phyloP scores from a whole-genome alignment of 305 asterid genomes.

The Fraxinus angustifolia region DNA sequence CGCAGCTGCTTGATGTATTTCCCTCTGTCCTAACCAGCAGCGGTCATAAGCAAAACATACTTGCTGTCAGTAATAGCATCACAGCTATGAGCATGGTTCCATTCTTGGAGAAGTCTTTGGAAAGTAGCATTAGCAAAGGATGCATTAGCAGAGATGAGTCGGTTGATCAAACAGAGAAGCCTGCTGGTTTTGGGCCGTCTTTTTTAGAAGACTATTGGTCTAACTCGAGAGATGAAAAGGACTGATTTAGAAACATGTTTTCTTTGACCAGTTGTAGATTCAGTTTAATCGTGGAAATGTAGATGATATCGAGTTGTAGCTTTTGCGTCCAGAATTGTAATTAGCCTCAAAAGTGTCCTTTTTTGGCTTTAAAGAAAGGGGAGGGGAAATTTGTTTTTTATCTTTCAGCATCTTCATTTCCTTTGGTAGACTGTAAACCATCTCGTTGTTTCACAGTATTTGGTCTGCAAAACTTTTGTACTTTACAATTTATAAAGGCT shows the following conservation, averaged over 20 bases:
- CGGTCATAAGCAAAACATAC: slow-evolving; percentile 33
- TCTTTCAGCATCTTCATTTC: background rate
- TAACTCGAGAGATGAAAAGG: slow-evolving; percentile 23
- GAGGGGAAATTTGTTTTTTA: background rate
- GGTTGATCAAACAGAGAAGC: slow-evolving; percentile 40
- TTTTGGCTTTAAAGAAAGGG: background rate
- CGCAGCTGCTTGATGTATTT: slow-evolving; percentile 47
- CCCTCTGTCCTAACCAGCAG: slow-evolving; percentile 47
- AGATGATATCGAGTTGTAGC: background rate
- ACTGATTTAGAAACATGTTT: slow-evolving; percentile 15
- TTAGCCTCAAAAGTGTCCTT: background rate
- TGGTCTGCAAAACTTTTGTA: background rate
- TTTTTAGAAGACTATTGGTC: slow-evolving; percentile 13
- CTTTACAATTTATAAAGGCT: background rate
- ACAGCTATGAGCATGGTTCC: slow-evolving; percentile 42
- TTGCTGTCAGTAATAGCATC: slow-evolving; percentile 36
- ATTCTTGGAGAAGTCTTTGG: slow-evolving; percentile 35
- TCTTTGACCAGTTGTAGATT: slow-evolving; percentile 18
- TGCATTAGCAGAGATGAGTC: slow-evolving; percentile 22
- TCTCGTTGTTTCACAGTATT: background rate
- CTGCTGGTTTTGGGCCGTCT: slow-evolving; percentile 35
- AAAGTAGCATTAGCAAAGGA: slow-evolving; percentile 15
- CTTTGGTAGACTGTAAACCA: background rate
- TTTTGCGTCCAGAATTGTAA: slow-evolving; percentile 15
- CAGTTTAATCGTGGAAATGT: slow-evolving; percentile 26